Evolutionary conservation across 2,329 filamentous ascomycete species (phyloP), one percentile per base, ranked within the genome.

Genomic region (Cladosporium sp.): DNA sequence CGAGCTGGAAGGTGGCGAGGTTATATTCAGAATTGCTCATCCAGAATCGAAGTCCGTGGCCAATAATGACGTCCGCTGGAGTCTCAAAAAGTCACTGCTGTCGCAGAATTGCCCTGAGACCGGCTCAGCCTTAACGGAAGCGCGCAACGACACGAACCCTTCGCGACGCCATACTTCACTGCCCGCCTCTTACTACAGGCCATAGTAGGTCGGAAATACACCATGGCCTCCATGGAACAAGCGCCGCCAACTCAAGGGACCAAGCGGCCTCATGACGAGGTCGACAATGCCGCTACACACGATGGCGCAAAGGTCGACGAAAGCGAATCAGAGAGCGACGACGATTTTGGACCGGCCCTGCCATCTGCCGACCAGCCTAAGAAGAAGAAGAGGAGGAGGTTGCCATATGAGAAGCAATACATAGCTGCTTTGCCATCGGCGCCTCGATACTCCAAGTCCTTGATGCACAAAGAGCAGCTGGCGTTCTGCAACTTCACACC

Each of bases 391-490:
- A 87, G 90, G 63, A 85, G 92, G 67, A 90, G 90, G 67, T 85
- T 99, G 2, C 91, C 90, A 1, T 93, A 97, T 78, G 93, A 97
- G 76, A 96, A 94, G 74, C 86, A 97, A 68, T 97, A 97, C 75
- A 80, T 97, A 63, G 90, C 90, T 60, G 93, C 94, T 39, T 83
- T 99, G 38, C 94, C 94, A 4, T 84, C 84, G 52, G 89, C 90
- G 19, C 70, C 82, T 38, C 88, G 90, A 47, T 99, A 99, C 76
- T 96, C 89, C 60, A 96, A 92, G 71, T 97, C 94, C 47, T 81
- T 99, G 69, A 99, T 99, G 95, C 94, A 99, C 82, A 92, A 93
- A 77, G 94, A 99, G 66, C 92, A 96, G 76, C 77, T 99, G 51
- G 84, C 88, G 59, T 97, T 92, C 69, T 84, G 90, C 63, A 95